Percentiles rank a stretch among this genome's conserved stretches.
Evolutionary conservation across 2,329 filamentous ascomycete genomes (phyloP).

Genomic region (Drechslerella dactyloides): DNA sequence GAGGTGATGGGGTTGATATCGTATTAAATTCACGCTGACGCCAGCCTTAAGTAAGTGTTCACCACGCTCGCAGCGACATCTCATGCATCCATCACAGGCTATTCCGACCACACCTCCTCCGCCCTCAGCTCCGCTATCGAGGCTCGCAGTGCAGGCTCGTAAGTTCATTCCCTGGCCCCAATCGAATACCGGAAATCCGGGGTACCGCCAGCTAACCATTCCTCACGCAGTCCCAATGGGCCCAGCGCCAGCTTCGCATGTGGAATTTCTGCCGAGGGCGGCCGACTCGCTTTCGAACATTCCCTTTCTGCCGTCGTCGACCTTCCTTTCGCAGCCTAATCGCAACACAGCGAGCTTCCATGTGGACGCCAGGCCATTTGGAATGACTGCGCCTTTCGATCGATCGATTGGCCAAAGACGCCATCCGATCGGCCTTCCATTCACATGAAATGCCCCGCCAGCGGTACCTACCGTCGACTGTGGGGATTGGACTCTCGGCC

Average conservation of each 20-base stretch:
- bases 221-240: no score
- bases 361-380: no score
- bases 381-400: not conserved
- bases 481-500: no score
- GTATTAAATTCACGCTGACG: no score
- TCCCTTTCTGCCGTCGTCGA: constrained; percentile 39
- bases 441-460: not conserved
- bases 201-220: constrained; percentile 19
- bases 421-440: not conserved
- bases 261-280: constrained; percentile 44
- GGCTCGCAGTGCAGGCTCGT: not conserved
- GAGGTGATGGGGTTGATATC: no score
- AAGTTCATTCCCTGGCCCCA: not conserved
- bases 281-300: constrained; percentile 23
- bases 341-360: not conserved
- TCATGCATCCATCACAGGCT: no score
- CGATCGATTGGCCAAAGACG: not conserved
- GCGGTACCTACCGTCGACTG: no score
- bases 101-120: not conserved
- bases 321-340: constrained; percentile 45
- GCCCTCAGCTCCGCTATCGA: not conserved
- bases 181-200: constrained; percentile 23
- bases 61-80: no score
- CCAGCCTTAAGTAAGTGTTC: no score
- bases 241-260: not conserved